These are phyloP conservation scores for Aspergillus phoenicis DNA, from an alignment of 2,329 filamentous ascomycete genomes.

Conservation along the genomic window DNA sequence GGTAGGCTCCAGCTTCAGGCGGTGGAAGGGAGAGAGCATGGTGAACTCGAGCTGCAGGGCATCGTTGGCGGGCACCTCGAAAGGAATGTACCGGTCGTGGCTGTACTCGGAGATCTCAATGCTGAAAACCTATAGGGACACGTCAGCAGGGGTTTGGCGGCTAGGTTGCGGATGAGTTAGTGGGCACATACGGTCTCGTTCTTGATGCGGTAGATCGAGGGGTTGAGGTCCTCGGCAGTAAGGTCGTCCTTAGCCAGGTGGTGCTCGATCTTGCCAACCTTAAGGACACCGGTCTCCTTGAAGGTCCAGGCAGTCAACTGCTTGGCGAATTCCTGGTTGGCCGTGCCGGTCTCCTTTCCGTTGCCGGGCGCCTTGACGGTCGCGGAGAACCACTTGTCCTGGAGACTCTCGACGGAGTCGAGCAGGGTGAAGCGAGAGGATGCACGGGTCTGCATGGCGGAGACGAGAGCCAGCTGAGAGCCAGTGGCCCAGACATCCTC, in stretches of 20 bases:
- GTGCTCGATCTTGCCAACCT: constrained; percentile 82
- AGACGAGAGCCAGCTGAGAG: constrained; percentile 80
- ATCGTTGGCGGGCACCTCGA: constrained; percentile 69
- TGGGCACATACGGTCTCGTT: constrained; percentile 80
- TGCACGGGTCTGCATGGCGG: constrained; percentile 86
- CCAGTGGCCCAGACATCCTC: constrained; percentile 87
- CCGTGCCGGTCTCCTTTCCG: constrained; percentile 63
- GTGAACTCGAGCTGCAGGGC: constrained; percentile 91
- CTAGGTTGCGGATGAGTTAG: too few relatives aligned
- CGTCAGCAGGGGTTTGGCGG: neutral
- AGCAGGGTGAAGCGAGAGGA: constrained; percentile 85
- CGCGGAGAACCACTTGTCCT: constrained; percentile 85
- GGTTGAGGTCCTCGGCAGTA: constrained; percentile 63
- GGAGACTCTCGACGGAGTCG: constrained; percentile 82
- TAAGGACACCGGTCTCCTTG: constrained; percentile 86
- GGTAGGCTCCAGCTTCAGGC: constrained; percentile 68
- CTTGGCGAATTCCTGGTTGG: constrained; percentile 83
- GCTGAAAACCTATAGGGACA: constrained; percentile 66
- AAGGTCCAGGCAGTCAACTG: constrained; percentile 93
- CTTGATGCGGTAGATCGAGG: constrained; percentile 91
- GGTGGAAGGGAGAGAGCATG: constrained; percentile 98
- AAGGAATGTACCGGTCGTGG: constrained; percentile 74
- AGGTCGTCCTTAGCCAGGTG: constrained; percentile 57
- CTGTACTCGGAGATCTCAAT: constrained; percentile 88
- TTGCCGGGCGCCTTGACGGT: constrained; percentile 63